Conservation (phyloP, 2,329 filamentous ascomycete species). For the Ophiostoma angusticollis region DNA sequence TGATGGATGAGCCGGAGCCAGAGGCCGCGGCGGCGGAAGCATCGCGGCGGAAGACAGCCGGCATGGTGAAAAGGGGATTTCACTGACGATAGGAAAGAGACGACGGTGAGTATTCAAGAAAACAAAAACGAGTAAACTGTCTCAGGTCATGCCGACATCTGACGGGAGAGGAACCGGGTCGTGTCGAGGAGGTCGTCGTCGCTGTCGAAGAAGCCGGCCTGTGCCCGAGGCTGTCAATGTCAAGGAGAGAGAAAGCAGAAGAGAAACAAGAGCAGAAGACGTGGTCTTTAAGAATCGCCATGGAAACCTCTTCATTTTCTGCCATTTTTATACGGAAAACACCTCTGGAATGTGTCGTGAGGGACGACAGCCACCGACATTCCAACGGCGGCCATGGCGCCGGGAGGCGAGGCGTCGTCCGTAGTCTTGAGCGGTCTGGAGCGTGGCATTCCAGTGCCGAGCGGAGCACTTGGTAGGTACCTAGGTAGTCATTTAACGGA, state of each 20-base stretch:
- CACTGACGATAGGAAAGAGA: not conserved
- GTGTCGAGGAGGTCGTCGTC: not conserved
- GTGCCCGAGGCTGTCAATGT: not conserved
- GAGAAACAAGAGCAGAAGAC: not conserved
- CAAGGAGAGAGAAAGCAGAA: not conserved
- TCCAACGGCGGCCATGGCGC: slow-evolving; percentile 2
- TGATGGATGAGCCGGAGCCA: slow-evolving; percentile 12
- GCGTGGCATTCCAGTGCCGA: not conserved
- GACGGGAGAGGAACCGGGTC: not conserved
- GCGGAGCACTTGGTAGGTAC: too few species aligned
- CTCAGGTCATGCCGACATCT: slow-evolving; percentile 2
- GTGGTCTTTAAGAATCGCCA: not conserved
- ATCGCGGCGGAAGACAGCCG: not conserved
- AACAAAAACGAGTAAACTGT: not conserved
- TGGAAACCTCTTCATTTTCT: not conserved
- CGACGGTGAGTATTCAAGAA: not conserved
- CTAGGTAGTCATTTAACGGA: too few species aligned
- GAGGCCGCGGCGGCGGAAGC: not conserved
- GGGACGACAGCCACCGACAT: slow-evolving; percentile 13
- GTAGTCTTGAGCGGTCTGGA: too few species aligned
- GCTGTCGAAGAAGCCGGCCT: too few species aligned
- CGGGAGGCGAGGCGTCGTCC: not conserved
- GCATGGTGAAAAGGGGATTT: not conserved
- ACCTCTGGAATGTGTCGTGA: slow-evolving; percentile 18
- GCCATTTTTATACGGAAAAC: not conserved